phyloP scores from a whole-genome alignment of 2,329 filamentous ascomycete species.

The Arthroderma sp. region DNA sequence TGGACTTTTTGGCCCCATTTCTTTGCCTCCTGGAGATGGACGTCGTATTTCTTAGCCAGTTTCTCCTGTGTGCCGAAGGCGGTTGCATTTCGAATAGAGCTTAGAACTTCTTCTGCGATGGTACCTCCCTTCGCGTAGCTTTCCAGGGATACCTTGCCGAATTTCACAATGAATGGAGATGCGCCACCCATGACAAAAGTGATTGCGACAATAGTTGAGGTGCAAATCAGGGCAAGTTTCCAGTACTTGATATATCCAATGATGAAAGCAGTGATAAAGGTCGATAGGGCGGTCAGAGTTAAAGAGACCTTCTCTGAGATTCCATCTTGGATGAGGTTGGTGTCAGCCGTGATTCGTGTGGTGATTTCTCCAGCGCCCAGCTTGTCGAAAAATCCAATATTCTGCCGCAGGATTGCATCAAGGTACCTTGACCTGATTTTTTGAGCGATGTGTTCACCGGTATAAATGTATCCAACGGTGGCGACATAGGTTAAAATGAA shows the following conservation, averaged over 20 bases:
- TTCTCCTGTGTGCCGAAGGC: constrained; percentile 91
- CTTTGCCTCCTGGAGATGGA: constrained; percentile 59
- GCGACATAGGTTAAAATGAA: constrained; percentile 65
- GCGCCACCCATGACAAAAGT: constrained; percentile 62
- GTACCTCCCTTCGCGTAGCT: constrained; percentile 76
- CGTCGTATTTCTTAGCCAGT: constrained; percentile 73
- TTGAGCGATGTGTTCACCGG: constrained; percentile 62
- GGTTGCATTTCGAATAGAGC: constrained; percentile 79
- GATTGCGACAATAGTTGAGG: constrained; percentile 68
- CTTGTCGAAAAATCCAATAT: constrained; percentile 88
- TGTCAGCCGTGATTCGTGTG: constrained; percentile 86
- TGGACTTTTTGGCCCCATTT: constrained; percentile 66
- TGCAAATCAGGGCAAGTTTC: constrained; percentile 81
- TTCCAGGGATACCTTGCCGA: constrained; percentile 61
- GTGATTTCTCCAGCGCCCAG: constrained; percentile 87
- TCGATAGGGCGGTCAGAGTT: constrained; percentile 61
- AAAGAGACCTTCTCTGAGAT: constrained; percentile 81
- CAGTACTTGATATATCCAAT: constrained; percentile 86
- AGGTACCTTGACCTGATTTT: constrained; percentile 77
- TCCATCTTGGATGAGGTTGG: constrained; percentile 83
- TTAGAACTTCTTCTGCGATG: constrained; percentile 86
- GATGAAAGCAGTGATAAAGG: constrained; percentile 77
- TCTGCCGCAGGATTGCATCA: constrained; percentile 69
- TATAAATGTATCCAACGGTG: constrained; percentile 83
- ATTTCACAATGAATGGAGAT: constrained; percentile 64